Conservation (phyloP, 2,329 filamentous ascomycete species). For the Fusarium multiceps region DNA sequence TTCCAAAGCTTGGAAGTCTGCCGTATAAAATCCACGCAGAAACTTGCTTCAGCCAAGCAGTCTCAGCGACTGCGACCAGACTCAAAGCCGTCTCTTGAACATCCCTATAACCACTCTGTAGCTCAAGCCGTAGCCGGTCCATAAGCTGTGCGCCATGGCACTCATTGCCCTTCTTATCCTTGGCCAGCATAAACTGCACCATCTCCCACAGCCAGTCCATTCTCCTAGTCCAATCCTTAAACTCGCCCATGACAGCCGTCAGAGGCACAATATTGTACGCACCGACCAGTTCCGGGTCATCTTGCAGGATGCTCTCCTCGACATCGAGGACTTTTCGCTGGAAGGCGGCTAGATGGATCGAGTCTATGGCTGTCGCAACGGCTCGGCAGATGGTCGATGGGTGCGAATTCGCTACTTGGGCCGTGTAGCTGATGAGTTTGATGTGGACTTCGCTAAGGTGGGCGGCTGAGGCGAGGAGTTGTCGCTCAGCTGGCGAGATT, state of each 20-base stretch:
- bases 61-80: conserved; percentile 82
- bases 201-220: conserved; percentile 89
- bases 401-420: conserved; percentile 76
- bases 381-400: conserved; percentile 87
- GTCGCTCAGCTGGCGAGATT: conserved; percentile 82
- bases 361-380: conserved; percentile 80
- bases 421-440: conserved; percentile 73
- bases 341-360: conserved; percentile 81
- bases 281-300: conserved; percentile 83
- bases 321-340: conserved; percentile 87
- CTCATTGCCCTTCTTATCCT: conserved; percentile 48
- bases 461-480: conserved; percentile 80
- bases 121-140: conserved; percentile 77
- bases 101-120: conserved; percentile 89
- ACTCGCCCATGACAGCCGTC: conserved; percentile 84
- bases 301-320: conserved; percentile 79
- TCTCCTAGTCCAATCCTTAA: conserved; percentile 84
- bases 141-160: conserved; percentile 81
- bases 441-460: conserved; percentile 83
- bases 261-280: conserved; percentile 94
- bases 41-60: conserved; percentile 89
- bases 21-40: conserved; percentile 94
- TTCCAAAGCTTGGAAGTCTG: conserved; percentile 79
- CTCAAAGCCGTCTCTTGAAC: conserved; percentile 81
- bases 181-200: conserved; percentile 72